A percentile compares a stretch with the other conserved stretches of the same genome.
Conservation (phyloP, 2,329 filamentous ascomycete genomes). For the Penicillium brasilianum region DNA sequence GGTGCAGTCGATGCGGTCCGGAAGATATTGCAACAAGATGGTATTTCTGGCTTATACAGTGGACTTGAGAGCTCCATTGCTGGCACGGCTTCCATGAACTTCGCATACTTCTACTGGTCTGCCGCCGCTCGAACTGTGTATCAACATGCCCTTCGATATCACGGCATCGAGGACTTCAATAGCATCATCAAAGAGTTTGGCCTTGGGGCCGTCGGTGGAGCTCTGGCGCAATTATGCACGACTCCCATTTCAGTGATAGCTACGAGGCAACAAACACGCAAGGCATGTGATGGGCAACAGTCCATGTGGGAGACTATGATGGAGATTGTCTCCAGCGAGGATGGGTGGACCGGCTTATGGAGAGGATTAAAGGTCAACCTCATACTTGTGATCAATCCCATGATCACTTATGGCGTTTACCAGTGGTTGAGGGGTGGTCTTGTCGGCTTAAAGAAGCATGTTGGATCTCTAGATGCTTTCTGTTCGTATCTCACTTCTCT, state of each 20-base stretch:
- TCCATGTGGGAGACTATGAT: slow-evolving; percentile 18
- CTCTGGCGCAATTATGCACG: slow-evolving; percentile 19
- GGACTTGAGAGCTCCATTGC: slow-evolving; percentile 15
- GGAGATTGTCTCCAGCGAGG: slow-evolving; percentile 13
- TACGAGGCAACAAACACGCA: slow-evolving; percentile 17
- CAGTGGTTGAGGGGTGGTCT: slow-evolving; percentile 13
- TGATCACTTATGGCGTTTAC: slow-evolving; percentile 24
- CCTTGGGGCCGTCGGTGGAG: slow-evolving; percentile 15
- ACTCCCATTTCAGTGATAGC: slow-evolving; percentile 21
- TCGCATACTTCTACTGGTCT: slow-evolving; percentile 23
- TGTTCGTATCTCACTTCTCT: neutral
- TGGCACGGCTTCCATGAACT: slow-evolving; percentile 22
- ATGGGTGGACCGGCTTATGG: slow-evolving; percentile 25
- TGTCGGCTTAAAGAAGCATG: slow-evolving; percentile 1
- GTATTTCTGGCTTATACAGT: slow-evolving; percentile 11
- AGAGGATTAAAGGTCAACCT: slow-evolving; percentile 25
- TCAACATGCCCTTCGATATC: slow-evolving; percentile 5
- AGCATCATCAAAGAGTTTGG: slow-evolving; percentile 18
- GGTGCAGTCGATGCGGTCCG: slow-evolving; percentile 1
- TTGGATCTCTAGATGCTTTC: slow-evolving; percentile 19
- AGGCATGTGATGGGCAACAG: neutral
- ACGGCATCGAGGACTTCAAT: slow-evolving; percentile 9
- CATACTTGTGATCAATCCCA: slow-evolving; percentile 27
- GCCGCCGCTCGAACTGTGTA: slow-evolving; percentile 8
- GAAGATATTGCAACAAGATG: slow-evolving; percentile 11